Percentiles rank a stretch among this genome's conserved stretches.
These are phyloP conservation scores for Venturia effusa DNA, from an alignment of 2,329 filamentous ascomycete genomes.

Conservation along the genomic window DNA sequence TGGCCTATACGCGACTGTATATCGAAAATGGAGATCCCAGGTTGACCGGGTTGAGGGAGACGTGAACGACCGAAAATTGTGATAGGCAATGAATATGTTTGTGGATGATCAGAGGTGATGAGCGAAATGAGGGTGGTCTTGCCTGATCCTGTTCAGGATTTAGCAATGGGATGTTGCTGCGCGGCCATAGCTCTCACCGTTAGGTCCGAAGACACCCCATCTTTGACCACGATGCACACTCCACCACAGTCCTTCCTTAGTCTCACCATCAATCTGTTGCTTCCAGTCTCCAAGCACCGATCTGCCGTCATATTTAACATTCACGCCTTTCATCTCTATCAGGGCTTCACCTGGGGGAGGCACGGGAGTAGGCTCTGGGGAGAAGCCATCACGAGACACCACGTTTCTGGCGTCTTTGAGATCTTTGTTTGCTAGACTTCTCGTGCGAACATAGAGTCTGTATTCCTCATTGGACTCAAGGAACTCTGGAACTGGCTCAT, in stretches of 20 bases:
- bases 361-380: not conserved
- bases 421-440: not conserved
- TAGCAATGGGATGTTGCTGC: not conserved
- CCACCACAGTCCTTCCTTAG: constrained; percentile 63
- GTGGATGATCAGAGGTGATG: constrained; percentile 90
- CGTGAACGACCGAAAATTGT: constrained; percentile 74
- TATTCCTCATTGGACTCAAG: not conserved
- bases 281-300: constrained; percentile 69
- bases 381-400: constrained; percentile 7
- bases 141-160: constrained; percentile 50
- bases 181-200: constrained; percentile 39
- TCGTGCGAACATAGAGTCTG: not conserved
- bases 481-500: not conserved
- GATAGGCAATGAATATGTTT: constrained; percentile 82
- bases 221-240: constrained; percentile 71
- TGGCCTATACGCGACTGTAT: constrained; percentile 84
- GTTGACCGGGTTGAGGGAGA: constrained; percentile 59
- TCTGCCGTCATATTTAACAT: constrained; percentile 69
- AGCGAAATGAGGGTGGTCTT: constrained; percentile 92
- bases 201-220: constrained; percentile 88
- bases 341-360: constrained; percentile 49
- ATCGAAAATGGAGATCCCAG: constrained; percentile 83
- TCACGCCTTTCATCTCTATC: constrained; percentile 79
- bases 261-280: constrained; percentile 41
- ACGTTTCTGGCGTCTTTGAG: not conserved